Conservation (phyloP, 2,329 filamentous ascomycete species). For the Fusarium siculi region DNA sequence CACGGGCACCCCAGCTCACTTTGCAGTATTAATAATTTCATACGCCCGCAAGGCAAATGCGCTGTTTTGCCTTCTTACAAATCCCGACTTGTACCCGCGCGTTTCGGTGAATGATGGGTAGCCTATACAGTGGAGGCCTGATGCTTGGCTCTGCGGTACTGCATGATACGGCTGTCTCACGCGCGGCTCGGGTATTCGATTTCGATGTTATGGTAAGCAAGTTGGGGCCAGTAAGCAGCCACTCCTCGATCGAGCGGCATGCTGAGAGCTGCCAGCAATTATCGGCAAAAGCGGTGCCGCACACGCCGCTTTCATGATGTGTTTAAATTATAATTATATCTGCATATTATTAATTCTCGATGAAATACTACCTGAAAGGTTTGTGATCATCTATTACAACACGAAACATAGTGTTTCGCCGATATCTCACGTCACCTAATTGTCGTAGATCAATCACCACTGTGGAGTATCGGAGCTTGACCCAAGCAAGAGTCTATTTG, state of each 20-base stretch:
- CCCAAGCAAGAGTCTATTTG: not conserved
- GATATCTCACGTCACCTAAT: not conserved
- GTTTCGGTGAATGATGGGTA: not conserved
- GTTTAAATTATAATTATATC: fast-evolving
- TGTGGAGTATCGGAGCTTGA: too few relatives aligned
- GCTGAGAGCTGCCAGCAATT: not conserved
- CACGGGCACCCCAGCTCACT: fast-evolving
- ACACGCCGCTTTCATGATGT: not conserved
- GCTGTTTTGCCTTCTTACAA: not conserved
- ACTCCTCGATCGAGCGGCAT: not conserved
- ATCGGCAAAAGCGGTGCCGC: not conserved
- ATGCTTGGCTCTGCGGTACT: not conserved
- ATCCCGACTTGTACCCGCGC: not conserved
- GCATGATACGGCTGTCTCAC: not conserved
- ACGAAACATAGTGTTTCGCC: fast-evolving
- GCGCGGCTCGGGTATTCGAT: not conserved
- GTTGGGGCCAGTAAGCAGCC: not conserved
- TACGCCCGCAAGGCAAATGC: not conserved
- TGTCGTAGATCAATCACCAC: not conserved
- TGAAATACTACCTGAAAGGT: too few relatives aligned
- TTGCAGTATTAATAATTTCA: not conserved
- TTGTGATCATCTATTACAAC: not conserved
- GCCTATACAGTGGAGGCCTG: fast-evolving
- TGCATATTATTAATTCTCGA: not conserved
- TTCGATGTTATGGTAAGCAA: not conserved